A percentile compares a stretch with the other conserved stretches of the same genome.
These are phyloP conservation scores for Hyphopichia homilentoma DNA, from an alignment of 805 yeast genomes.

Conservation along the genomic window DNA sequence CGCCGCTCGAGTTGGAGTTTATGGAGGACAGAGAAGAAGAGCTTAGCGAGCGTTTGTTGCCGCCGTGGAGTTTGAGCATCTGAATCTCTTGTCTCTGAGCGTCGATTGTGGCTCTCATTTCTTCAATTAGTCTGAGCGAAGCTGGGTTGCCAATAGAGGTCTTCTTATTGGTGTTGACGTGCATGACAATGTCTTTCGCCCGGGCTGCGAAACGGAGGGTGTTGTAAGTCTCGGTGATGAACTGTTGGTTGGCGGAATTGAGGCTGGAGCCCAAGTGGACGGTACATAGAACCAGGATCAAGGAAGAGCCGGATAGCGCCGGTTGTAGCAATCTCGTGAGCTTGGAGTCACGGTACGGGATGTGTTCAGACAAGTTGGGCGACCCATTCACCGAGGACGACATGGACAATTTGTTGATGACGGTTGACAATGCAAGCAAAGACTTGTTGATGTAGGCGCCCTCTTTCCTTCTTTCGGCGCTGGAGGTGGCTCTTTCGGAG, in stretches of 20 bases:
- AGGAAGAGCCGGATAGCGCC: conserved; percentile 81
- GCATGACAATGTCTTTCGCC: conserved; percentile 79
- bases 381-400: conserved; percentile 19
- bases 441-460: conserved; percentile 93
- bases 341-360: conserved; percentile 92
- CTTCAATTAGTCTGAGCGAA: conserved; percentile 41
- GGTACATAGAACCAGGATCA: conserved; percentile 84
- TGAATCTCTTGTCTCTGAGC: conserved; percentile 53
- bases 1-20: conserved; percentile 1
- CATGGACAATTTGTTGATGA: conserved; percentile 72
- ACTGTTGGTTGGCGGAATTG: conserved; percentile 28
- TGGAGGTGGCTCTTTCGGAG: conserved; percentile 79
- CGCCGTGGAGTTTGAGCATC: conserved; percentile 20
- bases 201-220: conserved; percentile 90
- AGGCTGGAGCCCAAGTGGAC: conserved; percentile 55
- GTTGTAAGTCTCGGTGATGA: conserved; percentile 75
- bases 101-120: conserved; percentile 57
- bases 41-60: neutral
- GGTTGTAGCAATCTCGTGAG: conserved; percentile 88
- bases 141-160: conserved; percentile 39
- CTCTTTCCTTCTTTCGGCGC: conserved; percentile 81
- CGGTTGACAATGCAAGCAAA: conserved; percentile 83
- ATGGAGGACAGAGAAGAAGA: neutral
- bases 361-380: conserved; percentile 48
- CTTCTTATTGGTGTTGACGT: conserved; percentile 53